Percentiles rank a stretch among this genome's conserved stretches.
phyloP scores from a whole-genome alignment of 2,329 filamentous ascomycete species.

The Zymoseptoria brevis region DNA sequence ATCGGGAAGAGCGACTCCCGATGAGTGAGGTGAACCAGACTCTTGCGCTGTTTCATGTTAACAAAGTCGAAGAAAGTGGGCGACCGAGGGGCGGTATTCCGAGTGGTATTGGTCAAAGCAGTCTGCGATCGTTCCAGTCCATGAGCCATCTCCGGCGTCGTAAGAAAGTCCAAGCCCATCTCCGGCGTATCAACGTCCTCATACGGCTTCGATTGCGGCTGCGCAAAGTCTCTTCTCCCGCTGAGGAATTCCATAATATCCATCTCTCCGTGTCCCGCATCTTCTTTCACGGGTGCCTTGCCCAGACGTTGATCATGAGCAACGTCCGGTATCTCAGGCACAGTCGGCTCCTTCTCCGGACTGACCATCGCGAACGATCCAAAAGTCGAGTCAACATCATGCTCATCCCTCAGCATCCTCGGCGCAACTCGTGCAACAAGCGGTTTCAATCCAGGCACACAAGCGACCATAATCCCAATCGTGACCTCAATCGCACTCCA shows the following conservation, averaged over 20 bases:
- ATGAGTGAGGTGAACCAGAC: slow-evolving; percentile 57
- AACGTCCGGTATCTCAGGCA: slow-evolving; percentile 11
- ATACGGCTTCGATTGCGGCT: neutral
- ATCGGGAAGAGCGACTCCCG: slow-evolving; percentile 64
- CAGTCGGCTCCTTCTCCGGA: slow-evolving; percentile 4
- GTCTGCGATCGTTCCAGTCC: slow-evolving; percentile 31
- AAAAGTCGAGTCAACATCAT: slow-evolving; percentile 28
- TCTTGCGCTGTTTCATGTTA: slow-evolving; percentile 60
- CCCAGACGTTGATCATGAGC: slow-evolving; percentile 22
- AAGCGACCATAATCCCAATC: slow-evolving; percentile 80
- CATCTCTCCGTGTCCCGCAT: slow-evolving; percentile 18
- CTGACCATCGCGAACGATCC: slow-evolving; percentile 18
- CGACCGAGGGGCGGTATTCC: slow-evolving; percentile 27
- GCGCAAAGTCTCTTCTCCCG: slow-evolving; percentile 1
- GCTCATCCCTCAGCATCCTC: slow-evolving; percentile 46
- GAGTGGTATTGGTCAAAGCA: slow-evolving; percentile 33
- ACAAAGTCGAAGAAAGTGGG: slow-evolving; percentile 68
- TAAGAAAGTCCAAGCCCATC: slow-evolving; percentile 48
- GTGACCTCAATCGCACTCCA: slow-evolving; percentile 93
- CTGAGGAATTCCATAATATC: slow-evolving; percentile 48
- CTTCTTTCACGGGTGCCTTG: slow-evolving; percentile 5
- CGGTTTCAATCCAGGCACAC: slow-evolving; percentile 86
- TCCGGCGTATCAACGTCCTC: slow-evolving; percentile 5
- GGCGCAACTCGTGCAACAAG: slow-evolving; percentile 59
- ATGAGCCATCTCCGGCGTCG: slow-evolving; percentile 36